Evolutionary conservation across 345 rosid species (phyloP).

Genomic region (Eucalyptus camaldulensis): DNA sequence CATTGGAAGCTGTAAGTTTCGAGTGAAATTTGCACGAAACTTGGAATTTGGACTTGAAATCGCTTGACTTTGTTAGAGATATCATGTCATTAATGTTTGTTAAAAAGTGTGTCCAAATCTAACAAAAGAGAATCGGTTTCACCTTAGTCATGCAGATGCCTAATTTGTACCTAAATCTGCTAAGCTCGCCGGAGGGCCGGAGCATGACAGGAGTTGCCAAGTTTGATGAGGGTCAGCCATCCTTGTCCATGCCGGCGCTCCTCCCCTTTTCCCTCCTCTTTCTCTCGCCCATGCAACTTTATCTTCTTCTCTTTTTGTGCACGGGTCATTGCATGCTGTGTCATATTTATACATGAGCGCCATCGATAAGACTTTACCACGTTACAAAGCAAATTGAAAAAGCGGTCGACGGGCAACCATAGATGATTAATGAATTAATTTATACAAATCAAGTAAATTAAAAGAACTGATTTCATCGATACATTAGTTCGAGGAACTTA

Average conservation of each 20-base stretch:
- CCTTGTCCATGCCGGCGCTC: neutral
- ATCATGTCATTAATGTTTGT: neutral
- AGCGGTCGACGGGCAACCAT: neutral
- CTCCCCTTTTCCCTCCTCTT: neutral
- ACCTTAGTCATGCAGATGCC: neutral
- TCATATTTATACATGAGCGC: fast-evolving
- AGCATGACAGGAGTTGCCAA: neutral
- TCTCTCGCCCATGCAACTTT: neutral
- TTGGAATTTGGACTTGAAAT: fast-evolving
- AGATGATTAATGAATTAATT: neutral
- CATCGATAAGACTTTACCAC: neutral
- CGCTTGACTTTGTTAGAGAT: fast-evolving
- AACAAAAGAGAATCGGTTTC: neutral
- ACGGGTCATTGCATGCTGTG: neutral
- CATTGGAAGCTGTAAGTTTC: fast-evolving
- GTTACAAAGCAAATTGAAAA: neutral
- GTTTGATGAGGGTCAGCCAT: neutral
- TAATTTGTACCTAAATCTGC: neutral
- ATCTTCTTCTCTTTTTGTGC: neutral
- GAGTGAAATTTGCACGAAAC: fast-evolving
- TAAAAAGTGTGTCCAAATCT: neutral
- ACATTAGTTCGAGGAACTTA: neutral
- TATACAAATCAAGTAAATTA: neutral
- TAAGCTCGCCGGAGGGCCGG: neutral
- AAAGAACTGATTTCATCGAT: neutral